These are phyloP conservation scores for Fomitopsis serialis DNA, from an alignment of 768 basidiomycete species.

Conservation along the genomic window DNA sequence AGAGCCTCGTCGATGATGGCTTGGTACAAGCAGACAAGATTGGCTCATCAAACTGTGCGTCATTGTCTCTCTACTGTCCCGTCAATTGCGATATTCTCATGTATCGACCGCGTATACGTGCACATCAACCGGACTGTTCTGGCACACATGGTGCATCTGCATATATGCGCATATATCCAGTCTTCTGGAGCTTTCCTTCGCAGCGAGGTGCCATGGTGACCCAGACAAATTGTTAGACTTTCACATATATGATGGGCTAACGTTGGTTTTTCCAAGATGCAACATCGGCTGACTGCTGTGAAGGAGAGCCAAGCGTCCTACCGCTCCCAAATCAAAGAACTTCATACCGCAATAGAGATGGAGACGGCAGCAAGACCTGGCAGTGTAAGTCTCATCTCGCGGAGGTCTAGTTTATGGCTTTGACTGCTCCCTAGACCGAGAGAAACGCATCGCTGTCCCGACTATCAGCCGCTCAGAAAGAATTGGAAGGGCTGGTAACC, in stretches of 20 bases:
- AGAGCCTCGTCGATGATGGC: conserved; percentile 82
- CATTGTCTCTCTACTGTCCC: no score
- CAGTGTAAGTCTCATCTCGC: conserved; percentile 37
- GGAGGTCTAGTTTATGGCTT: no score
- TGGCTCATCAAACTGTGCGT: conserved; percentile 88
- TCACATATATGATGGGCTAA: no score
- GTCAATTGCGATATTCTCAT: no score
- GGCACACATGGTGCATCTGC: conserved; percentile 13
- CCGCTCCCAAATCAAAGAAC: conserved; percentile 44
- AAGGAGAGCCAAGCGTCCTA: conserved; percentile 40
- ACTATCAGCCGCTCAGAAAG: conserved; percentile 43
- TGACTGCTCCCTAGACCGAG: conserved; percentile 37
- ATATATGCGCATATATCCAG: conserved; percentile 35
- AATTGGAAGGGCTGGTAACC: conserved; percentile 45
- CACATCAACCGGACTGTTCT: neutral
- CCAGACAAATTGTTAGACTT: neutral
- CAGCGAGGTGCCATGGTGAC: conserved; percentile 74
- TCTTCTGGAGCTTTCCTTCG: conserved; percentile 95
- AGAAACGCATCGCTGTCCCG: conserved; percentile 49
- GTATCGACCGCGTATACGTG: no score
- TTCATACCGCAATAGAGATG: conserved; percentile 39
- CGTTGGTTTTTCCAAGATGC: conserved; percentile 36
- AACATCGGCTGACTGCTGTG: conserved; percentile 44
- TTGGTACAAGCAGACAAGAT: conserved; percentile 89
- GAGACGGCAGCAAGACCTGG: conserved; percentile 54